Base-by-base conservation (phyloP, 257 asterid species). In the Prunella vulgaris region DNA sequence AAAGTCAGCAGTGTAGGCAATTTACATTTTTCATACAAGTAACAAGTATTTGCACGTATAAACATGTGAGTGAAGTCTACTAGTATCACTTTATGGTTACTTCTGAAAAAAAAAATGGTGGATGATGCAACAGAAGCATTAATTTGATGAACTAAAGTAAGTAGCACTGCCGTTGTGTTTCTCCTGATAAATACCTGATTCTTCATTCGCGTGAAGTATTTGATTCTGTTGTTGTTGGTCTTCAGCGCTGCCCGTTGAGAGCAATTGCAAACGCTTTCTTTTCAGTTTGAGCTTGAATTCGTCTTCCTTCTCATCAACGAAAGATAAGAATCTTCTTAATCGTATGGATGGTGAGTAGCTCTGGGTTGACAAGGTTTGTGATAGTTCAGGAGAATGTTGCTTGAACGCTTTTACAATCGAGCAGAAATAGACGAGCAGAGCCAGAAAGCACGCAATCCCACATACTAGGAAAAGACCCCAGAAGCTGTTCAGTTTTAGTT, bases 401-500 rank as follows among this genome's bases (percentile, higher is more conserved):
- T 63, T 77, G 87, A 80, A 89, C 68, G 83, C 59, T 27, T 42
- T 74, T 2, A 79, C 12, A 42, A 80, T 64, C 40, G 33, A 69
- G 80, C 84, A 75, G 66, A 79, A 77, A 52, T 84, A 69, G 60
- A 84, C 13, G 32, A 83, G 15, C 17, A 89, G 76, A 25, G 88
- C 76, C 5, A 84, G 21, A 69, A 76, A 38, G 80, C 89, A 79
- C 1, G 76, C 76, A 21, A 81, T 54, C 30, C 88, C 92, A 42
- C 85, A 79, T 44, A 85, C 58, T 57, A 87, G 78, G 80, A 87
- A 87, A 22, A 89, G 86, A 13, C 96, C 92, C 87, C 83, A 76
- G 64, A 89, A 89, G 78, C 92, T 82, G 68, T 57, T 72, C 9
- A 83, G 24, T 18, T 70, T 80, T 52, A 86, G 85, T 7, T 81